Evolutionary conservation across 768 basidiomycete genomes (phyloP), one percentile per base, ranked within the genome.

Genomic region (Lactarius indigo): DNA sequence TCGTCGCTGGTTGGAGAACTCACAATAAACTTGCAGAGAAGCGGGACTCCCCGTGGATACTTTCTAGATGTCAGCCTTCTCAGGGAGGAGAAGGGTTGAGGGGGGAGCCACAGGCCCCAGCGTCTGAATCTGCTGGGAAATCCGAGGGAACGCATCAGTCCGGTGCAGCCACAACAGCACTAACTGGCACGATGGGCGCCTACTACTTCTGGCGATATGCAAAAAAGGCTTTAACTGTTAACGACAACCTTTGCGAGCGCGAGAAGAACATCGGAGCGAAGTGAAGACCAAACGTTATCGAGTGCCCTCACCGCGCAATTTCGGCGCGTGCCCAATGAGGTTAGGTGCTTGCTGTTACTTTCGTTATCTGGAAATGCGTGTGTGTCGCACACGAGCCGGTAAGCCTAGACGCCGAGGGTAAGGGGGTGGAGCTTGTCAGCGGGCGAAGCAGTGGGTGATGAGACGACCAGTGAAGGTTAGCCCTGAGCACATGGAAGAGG

Each of bases 401-500:
- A 15, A 26, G 26, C 23, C 26, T 28, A 52, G 50, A 26, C 50
- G 23, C 50, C 50, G 50, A 52, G 13, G 13, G 50, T 28, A 52
- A 52, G 50, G 50, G 23, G 26, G 50, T 50, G 23, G 47, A 50
- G 47, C 47, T 23, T 50, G 47, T 50, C 47, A 47, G 23, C 47
- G 47, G 47, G 47, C 23, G 47, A 50, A 50, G 47, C 23, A 13
- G 23, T 50, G 47, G 47, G 44, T 50, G 23, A 52, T 26, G 50
- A 52, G 26, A n/a, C 50, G 50, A 50, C n/a, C n/a, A 26, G 47
- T 35, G 61, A 4, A 26, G n/a, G n/a, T 15, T 47, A 31, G 52
- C 35, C 61, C 52, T 62, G 61, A 62, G 61, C 52, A 62, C 26
- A 62, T 54, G 61, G 61, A 62, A 28, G 23, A 0, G 23, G 26